Percentiles rank a stretch among this genome's conserved stretches.
These are phyloP conservation scores for Fraxinus anomala DNA, from an alignment of 257 asterid genomes.

Conservation along the genomic window DNA sequence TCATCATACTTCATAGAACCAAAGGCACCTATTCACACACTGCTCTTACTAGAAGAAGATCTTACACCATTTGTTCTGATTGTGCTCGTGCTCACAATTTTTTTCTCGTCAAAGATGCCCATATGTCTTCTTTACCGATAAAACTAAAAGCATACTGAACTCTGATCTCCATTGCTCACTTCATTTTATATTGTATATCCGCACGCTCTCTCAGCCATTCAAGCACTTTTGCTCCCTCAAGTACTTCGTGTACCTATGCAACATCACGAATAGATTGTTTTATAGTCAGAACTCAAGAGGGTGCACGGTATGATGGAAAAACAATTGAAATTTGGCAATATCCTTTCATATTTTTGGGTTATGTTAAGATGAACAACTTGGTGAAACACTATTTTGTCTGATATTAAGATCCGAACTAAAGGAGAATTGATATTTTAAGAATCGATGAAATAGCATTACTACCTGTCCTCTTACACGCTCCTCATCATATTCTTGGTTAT, in stretches of 20 bases:
- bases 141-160: neutral
- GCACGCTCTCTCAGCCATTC: slow-evolving; percentile 88
- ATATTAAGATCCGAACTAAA: too few relatives aligned
- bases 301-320: neutral
- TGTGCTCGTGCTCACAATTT: neutral
- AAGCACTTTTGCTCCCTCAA: slow-evolving; percentile 94
- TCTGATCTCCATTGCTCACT: slow-evolving; percentile 28
- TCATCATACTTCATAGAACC: neutral
- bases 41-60: neutral
- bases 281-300: neutral
- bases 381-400: neutral
- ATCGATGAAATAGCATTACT: slow-evolving; percentile 31
- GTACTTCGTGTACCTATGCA: slow-evolving; percentile 85
- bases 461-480: slow-evolving; percentile 86
- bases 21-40: neutral
- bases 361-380: neutral
- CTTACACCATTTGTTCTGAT: neutral
- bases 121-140: slow-evolving; percentile 1
- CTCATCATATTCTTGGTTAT: slow-evolving; percentile 86
- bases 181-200: slow-evolving; percentile 63
- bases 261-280: neutral
- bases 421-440: slow-evolving; percentile 11
- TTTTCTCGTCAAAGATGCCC: neutral
- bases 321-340: too few relatives aligned
- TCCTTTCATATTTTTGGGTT: neutral